Conservation (phyloP, 108 stramenopile genomes). For the Pseudonitzschia delicatissima region DNA sequence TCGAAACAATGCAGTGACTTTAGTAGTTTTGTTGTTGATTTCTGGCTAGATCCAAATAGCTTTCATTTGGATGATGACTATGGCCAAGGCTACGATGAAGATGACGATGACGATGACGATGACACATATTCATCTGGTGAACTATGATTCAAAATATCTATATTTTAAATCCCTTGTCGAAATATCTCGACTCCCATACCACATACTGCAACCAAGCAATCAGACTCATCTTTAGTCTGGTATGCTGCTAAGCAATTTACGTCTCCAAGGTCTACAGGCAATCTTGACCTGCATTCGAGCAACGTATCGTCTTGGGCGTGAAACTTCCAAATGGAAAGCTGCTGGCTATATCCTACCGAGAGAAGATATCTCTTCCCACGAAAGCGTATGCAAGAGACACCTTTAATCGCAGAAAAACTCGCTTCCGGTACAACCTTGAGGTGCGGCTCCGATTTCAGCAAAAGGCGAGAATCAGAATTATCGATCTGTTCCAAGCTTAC, state of each 20-base stretch:
- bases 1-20: too few relatives aligned
- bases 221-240: not conserved
- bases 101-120: not conserved
- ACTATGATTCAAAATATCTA: not conserved
- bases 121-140: not conserved
- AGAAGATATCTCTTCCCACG: conserved; percentile 19
- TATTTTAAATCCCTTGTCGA: not conserved
- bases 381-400: conserved; percentile 24
- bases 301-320: not conserved
- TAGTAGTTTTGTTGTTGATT: too few relatives aligned
- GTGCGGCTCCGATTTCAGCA: not conserved
- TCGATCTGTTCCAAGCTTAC: not conserved
- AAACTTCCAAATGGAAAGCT: conserved; percentile 43
- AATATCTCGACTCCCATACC: conserved; percentile 21
- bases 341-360: conserved; percentile 57
- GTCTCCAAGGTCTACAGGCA: conserved; percentile 43
- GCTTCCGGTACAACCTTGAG: conserved; percentile 24
- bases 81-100: not conserved
- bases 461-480: not conserved
- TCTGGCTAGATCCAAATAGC: too few relatives aligned
- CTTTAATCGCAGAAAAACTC: conserved; percentile 69
- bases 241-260: conserved; percentile 37
- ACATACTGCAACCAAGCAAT: conserved; percentile 14
- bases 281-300: conserved; percentile 1
- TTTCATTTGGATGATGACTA: too few relatives aligned